A percentile compares a stretch with the other conserved stretches of the same genome.
Conservation (phyloP, 192 early-diverging fungal species). For the Ambispora gerdemannii region DNA sequence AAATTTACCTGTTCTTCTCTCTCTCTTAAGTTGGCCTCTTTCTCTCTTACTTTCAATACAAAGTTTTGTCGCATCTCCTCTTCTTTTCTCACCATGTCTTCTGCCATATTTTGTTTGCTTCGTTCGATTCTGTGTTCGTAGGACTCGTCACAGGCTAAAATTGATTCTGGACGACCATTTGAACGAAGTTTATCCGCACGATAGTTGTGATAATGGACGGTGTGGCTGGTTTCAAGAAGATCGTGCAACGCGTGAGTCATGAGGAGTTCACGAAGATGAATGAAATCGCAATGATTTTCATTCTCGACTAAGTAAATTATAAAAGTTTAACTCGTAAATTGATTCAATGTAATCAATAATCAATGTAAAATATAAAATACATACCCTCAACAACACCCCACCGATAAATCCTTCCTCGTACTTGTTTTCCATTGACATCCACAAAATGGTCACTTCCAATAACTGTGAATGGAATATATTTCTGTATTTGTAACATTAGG, state of each 20-base stretch:
- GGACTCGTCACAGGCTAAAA: slow-evolving; percentile 76
- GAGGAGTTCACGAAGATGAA: slow-evolving; percentile 65
- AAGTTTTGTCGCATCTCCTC: slow-evolving; percentile 67
- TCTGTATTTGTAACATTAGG: slow-evolving; percentile 35
- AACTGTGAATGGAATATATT: slow-evolving; percentile 77
- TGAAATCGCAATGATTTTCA: slow-evolving; percentile 73
- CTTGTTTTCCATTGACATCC: slow-evolving; percentile 54
- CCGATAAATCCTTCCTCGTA: slow-evolving; percentile 70
- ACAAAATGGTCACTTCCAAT: slow-evolving; percentile 75
- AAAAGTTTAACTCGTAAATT: neutral
- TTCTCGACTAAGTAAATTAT: slow-evolving; percentile 58
- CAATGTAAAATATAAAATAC: slow-evolving; percentile 10
- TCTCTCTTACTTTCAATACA: slow-evolving; percentile 47
- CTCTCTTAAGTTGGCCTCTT: slow-evolving; percentile 44
- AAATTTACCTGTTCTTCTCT: slow-evolving; percentile 44
- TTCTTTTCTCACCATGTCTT: slow-evolving; percentile 72
- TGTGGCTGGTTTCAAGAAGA: slow-evolving; percentile 77
- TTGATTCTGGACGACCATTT: slow-evolving; percentile 71
- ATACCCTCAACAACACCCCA: slow-evolving; percentile 80
- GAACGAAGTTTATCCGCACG: slow-evolving; percentile 62
- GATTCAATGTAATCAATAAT: too few species aligned
- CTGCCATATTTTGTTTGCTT: slow-evolving; percentile 55
- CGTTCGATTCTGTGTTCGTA: slow-evolving; percentile 71
- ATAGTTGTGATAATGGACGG: slow-evolving; percentile 70
- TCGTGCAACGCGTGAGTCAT: slow-evolving; percentile 71